phyloP scores from a whole-genome alignment of 768 basidiomycete genomes.

The Lentinus brumalis region DNA sequence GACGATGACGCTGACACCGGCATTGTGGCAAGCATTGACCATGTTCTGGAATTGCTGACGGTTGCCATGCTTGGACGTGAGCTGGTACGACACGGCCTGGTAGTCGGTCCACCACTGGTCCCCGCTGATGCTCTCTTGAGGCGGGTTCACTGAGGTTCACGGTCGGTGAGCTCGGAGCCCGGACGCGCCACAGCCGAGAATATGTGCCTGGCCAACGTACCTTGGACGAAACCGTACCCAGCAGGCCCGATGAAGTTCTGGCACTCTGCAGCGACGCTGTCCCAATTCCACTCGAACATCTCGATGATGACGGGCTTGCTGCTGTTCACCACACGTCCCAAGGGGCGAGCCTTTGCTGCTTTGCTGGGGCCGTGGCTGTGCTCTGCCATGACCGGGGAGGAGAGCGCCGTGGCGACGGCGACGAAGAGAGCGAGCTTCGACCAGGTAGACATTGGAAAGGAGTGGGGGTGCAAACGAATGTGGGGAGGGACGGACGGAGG shows the following conservation, averaged over 20 bases:
- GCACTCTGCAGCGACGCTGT: constrained; percentile 62
- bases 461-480: no score
- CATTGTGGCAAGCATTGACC: constrained; percentile 40
- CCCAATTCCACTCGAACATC: constrained; percentile 68
- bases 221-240: constrained; percentile 74
- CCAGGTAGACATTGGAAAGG: no score
- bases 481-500: no score
- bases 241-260: constrained; percentile 65
- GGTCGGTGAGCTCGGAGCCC: neutral
- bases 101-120: constrained; percentile 78
- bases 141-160: constrained; percentile 42
- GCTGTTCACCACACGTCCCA: neutral
- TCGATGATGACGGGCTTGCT: constrained; percentile 56
- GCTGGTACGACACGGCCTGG: constrained; percentile 63
- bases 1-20: constrained; percentile 43
- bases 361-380: no score
- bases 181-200: neutral
- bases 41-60: constrained; percentile 50
- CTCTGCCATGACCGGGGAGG: no score
- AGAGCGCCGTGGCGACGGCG: no score
- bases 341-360: neutral
- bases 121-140: constrained; percentile 60
- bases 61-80: constrained; percentile 67
- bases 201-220: constrained; percentile 25
- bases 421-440: no score